Percentiles rank a stretch among this genome's conserved stretches.
Conservation (phyloP, 805 yeast species). For the Sugiyamaella chiloensis region DNA sequence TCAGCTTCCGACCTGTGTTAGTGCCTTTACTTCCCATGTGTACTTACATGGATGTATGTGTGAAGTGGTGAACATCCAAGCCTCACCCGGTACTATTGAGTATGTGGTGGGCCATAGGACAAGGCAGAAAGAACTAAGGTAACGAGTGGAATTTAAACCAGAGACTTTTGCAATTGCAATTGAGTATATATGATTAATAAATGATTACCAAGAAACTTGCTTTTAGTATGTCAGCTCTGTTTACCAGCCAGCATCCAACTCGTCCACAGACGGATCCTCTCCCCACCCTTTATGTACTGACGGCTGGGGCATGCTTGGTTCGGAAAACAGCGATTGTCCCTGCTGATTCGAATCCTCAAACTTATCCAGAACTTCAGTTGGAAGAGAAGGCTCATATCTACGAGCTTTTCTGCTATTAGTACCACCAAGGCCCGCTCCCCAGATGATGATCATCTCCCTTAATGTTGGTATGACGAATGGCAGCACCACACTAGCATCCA, state of each 20-base stretch:
- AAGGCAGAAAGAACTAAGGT: background rate
- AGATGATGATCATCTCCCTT: conserved; percentile 65
- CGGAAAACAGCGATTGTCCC: conserved; percentile 15
- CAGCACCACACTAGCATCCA: conserved; percentile 35
- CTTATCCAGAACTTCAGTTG: conserved; percentile 65
- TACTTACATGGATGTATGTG: no score
- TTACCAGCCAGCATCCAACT: conserved; percentile 18
- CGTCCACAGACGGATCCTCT: conserved; percentile 24
- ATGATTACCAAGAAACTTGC: background rate
- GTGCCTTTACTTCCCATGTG: no score
- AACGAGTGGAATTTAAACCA: background rate
- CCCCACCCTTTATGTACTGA: conserved; percentile 29
- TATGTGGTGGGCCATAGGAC: background rate
- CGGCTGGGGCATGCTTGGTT: conserved; percentile 24
- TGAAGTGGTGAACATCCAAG: no score
- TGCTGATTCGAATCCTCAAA: conserved; percentile 48
- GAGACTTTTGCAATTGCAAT: no score
- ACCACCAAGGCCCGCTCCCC: conserved; percentile 76
- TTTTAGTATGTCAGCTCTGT: background rate
- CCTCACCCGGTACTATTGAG: no score
- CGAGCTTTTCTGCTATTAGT: conserved; percentile 50
- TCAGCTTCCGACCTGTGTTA: conserved; percentile 40
- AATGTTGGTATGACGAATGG: conserved; percentile 69
- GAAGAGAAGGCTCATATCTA: conserved; percentile 67
- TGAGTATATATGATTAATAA: background rate